Evolutionary conservation across 352 stramenopile species (phyloP), one percentile per base, ranked within the genome.

Genomic region (Aphanomyces stellatus): DNA sequence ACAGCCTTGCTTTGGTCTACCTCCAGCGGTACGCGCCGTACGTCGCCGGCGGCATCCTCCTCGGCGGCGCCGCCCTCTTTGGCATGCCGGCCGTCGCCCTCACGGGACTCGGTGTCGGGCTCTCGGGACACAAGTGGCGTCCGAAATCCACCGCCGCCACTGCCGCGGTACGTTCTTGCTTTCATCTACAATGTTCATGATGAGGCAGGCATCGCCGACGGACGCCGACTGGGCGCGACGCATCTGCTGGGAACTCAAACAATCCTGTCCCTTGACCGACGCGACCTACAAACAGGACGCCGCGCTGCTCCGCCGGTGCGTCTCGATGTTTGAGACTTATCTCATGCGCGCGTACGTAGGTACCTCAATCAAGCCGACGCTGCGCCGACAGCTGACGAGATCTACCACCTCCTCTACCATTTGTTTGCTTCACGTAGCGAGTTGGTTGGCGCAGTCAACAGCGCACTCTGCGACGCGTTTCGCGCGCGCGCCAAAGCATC

Each of bases 231-330:
- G 57, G 57, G 57, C 57, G 10, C 24, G 57, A 10, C 24, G 57
- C 25, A 65, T 65, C 24, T 65, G 57, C 34, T 65, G 57, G 57
- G 57, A 65, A 4, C 24, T 65, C 4, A 65, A 65, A 30, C 57
- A 65, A 53, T 53, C 49, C 5, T 15, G 25, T 17, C 15, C n/a
- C 17, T 31, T 53, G 8, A 25, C 1, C 24, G 57, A 65, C 24
- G 15, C 22, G n/a, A 51, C 57, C 19, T 65, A 65, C 30, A 65
- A 65, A 30, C 57, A 65, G 57, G 57, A 65, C 11, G 57, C 57
- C 15, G 57, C 40, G 19, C 31, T 65, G 15, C 37, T 65, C 11
- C 57, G 57, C 6, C 10, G 57, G 57, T 65, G 31, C 53, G 22
- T 17, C 3, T 22, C 13, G 11, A 13, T 8, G 19, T 51, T 42